These are phyloP conservation scores for Fusarium sp. DNA, from an alignment of 2,329 filamentous ascomycete genomes.

Conservation along the genomic window DNA sequence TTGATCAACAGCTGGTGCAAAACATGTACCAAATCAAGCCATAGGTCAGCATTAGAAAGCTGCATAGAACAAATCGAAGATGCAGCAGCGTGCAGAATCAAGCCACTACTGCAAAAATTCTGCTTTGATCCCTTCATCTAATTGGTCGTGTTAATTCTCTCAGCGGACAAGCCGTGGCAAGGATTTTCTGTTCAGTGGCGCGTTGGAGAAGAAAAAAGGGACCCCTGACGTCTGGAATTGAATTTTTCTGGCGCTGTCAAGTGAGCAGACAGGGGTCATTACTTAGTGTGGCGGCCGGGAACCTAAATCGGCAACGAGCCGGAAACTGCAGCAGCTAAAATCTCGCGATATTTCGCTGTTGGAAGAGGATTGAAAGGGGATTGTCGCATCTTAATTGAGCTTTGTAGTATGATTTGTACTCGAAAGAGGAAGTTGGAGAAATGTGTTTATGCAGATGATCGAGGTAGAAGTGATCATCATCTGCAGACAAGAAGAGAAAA, in stretches of 20 bases:
- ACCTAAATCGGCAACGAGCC: slow-evolving; percentile 20
- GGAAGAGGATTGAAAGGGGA: background rate
- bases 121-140: background rate
- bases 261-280: background rate
- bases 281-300: slow-evolving; percentile 18
- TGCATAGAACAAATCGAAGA: slow-evolving; percentile 38
- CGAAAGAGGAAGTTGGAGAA: slow-evolving; percentile 5
- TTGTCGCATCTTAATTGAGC: background rate
- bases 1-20: background rate
- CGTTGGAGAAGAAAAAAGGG: background rate
- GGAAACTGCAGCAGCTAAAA: slow-evolving; percentile 29
- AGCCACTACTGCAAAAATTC: slow-evolving; percentile 21
- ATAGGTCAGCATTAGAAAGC: slow-evolving; percentile 10
- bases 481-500: background rate
- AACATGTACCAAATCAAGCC: slow-evolving; percentile 11
- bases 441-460: background rate
- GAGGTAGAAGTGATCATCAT: slow-evolving; percentile 1
- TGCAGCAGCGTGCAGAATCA: slow-evolving; percentile 27
- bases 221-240: slow-evolving; percentile 13
- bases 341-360: slow-evolving; percentile 37
- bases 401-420: background rate
- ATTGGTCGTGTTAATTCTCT: slow-evolving; percentile 19
- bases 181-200: slow-evolving; percentile 16
- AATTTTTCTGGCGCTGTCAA: slow-evolving; percentile 11
- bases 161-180: slow-evolving; percentile 34